Evolutionary conservation across 2,329 filamentous ascomycete genomes (phyloP).

Genomic region (Colletotrichum eremochloae): DNA sequence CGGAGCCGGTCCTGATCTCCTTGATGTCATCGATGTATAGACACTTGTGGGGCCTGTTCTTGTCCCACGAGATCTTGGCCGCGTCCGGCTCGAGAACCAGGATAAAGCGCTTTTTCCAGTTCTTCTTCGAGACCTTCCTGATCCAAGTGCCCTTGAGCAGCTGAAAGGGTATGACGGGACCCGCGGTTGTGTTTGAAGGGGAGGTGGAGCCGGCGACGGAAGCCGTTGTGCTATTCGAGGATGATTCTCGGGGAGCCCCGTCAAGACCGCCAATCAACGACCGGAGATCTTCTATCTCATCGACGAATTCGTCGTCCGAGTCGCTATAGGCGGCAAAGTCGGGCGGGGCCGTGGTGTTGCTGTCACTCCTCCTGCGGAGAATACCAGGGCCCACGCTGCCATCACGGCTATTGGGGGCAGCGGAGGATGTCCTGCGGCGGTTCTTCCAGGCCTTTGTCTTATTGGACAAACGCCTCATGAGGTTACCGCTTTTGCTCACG

Average conservation of each 20-base stretch:
- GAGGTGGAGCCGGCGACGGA: conserved; percentile 60
- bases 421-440: conserved; percentile 82
- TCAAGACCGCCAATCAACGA: conserved; percentile 56
- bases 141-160: conserved; percentile 84
- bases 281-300: conserved; percentile 63
- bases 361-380: conserved; percentile 88
- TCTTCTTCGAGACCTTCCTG: conserved; percentile 88
- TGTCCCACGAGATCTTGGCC: conserved; percentile 91
- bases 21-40: conserved; percentile 97
- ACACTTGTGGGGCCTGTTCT: conserved; percentile 80
- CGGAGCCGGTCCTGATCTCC: conserved; percentile 85
- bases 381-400: conserved; percentile 91
- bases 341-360: conserved; percentile 78
- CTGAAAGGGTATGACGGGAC: conserved; percentile 81
- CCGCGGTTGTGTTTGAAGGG: conserved; percentile 60
- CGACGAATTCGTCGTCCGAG: conserved; percentile 70
- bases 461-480: conserved; percentile 89
- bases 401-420: conserved; percentile 82
- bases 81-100: conserved; percentile 83
- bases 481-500: conserved; percentile 51
- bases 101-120: conserved; percentile 76
- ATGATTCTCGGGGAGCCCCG: conserved; percentile 60
- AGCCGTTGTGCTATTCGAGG: conserved; percentile 61
- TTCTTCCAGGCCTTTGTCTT: conserved; percentile 76
- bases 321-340: conserved; percentile 62